Evolutionary conservation across 2,329 filamentous ascomycete species (phyloP), one percentile per base, ranked within the genome.

Genomic region (Xylaria sp.): DNA sequence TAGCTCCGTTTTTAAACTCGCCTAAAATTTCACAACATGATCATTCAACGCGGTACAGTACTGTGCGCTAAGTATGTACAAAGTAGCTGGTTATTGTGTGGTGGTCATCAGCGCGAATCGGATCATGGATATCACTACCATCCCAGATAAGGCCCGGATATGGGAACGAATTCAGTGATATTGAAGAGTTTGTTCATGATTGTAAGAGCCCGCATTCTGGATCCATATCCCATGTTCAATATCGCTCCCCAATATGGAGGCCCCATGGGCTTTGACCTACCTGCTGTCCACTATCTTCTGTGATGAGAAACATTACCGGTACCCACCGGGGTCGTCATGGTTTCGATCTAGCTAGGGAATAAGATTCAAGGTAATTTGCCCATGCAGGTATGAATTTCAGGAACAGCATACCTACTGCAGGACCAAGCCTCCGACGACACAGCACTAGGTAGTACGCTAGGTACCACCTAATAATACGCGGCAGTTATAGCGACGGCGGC

Each of bases 351-450:
- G 45, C 61, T 57, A 62, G 60, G 56, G 53, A 64, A 59, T 63
- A 66, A 66, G 63, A 69, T 59, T 69, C 30, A 47, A 50, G 45
- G 45, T 62, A 69, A 69, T 69, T 69, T 62, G 61, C 61, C 54
- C 67, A 50, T 69, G 67, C 67, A 69, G 58, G 57, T 54, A 47
- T 42, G 66, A 36, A 62, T 61, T 66, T 69, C 47, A 69, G 67
- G 63, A 69, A 69, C 63, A 62, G 34, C 47, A 50, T 53, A 56
- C 47, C 12, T 48, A 51, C 64, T 59, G 66, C 56, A 67, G 61
- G 60, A 63, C 62, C 54, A 69, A 53, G 61, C 68, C 56, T 59
- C 65, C 53, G n/a, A 36, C 34, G 34, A 36, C 34, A 36, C 34
- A 4, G 11, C 34, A 36, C 34, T 36, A 27, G 2, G 2, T 27